Evolutionary conservation across 106 monocot species (phyloP).

Genomic region (Acorus gramineus): DNA sequence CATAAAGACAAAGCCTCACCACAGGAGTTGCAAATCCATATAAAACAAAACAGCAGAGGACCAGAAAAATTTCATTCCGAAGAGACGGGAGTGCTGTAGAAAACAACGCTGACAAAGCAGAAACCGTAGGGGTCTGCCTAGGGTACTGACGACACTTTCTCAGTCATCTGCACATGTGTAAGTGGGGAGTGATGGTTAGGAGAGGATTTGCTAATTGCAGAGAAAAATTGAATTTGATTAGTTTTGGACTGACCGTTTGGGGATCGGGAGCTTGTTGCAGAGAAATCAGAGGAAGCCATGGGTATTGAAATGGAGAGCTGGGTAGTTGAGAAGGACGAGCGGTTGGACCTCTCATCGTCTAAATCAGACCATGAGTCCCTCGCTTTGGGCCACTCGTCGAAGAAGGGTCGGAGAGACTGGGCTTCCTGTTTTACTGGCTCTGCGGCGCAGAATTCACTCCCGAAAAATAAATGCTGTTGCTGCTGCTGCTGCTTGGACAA

Average conservation of each 20-base stretch:
- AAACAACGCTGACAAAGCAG: too few species aligned
- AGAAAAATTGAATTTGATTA: too few species aligned
- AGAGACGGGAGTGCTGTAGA: too few species aligned
- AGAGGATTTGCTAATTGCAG: too few species aligned
- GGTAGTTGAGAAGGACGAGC: slow-evolving; percentile 48
- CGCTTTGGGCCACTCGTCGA: slow-evolving; percentile 71
- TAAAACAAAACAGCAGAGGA: too few species aligned
- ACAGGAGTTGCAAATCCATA: too few species aligned
- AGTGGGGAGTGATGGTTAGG: too few species aligned
- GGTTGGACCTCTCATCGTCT: slow-evolving; percentile 45
- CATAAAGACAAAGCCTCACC: too few species aligned
- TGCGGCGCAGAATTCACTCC: slow-evolving; percentile 18
- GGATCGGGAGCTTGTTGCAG: slow-evolving; percentile 51
- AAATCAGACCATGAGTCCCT: slow-evolving; percentile 54
- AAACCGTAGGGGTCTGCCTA: too few species aligned
- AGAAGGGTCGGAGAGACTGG: slow-evolving; percentile 57
- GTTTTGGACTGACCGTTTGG: slow-evolving; percentile 34
- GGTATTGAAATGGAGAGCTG: slow-evolving; percentile 85
- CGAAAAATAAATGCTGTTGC: slow-evolving; percentile 32
- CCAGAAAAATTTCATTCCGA: too few species aligned
- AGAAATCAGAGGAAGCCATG: slow-evolving; percentile 74
- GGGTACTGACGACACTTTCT: too few species aligned
- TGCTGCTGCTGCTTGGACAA: slow-evolving; percentile 31
- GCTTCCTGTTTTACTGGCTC: slow-evolving; percentile 28
- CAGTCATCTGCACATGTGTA: too few species aligned